These are phyloP conservation scores for Farysia itapuensis DNA, from an alignment of 1,284 basidiomycete genomes.

Conservation along the genomic window DNA sequence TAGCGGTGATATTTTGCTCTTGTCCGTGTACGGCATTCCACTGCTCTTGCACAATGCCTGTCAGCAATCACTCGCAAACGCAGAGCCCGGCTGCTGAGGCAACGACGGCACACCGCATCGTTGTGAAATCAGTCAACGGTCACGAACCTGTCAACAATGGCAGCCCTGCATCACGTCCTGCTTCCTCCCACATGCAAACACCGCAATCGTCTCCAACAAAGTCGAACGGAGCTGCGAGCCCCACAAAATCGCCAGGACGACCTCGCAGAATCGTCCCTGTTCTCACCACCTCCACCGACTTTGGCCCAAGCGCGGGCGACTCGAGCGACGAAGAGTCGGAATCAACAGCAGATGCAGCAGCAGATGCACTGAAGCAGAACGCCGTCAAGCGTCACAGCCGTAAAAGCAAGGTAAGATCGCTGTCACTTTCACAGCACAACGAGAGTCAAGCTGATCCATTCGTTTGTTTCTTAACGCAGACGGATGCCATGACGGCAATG, in stretches of 20 bases:
- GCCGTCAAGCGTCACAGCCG: slow-evolving; percentile 30
- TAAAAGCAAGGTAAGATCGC: slow-evolving; percentile 31
- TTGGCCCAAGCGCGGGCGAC: slow-evolving; percentile 27
- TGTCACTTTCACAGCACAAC: too few species aligned
- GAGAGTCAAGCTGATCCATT: too few species aligned
- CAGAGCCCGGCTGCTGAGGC: too few species aligned
- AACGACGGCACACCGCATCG: slow-evolving; percentile 27
- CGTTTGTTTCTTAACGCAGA: background rate
- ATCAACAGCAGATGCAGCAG: background rate
- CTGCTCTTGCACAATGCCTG: too few species aligned
- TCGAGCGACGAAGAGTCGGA: slow-evolving; percentile 14
- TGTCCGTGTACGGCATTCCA: too few species aligned
- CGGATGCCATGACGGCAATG: slow-evolving; percentile 30
- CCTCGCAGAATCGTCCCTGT: slow-evolving; percentile 29
- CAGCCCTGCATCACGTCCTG: slow-evolving; percentile 1
- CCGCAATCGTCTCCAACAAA: slow-evolving; percentile 23
- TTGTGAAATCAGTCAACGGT: slow-evolving; percentile 38
- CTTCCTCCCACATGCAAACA: slow-evolving; percentile 9
- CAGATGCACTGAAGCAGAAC: slow-evolving; percentile 9
- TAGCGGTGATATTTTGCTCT: too few species aligned
- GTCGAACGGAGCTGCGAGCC: slow-evolving; percentile 9
- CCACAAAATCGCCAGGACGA: slow-evolving; percentile 20
- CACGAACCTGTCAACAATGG: slow-evolving; percentile 33
- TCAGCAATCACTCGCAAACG: too few species aligned
- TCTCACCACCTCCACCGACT: slow-evolving; percentile 30